Evolutionary conservation across 208 protist genomes (phyloP), one percentile per base, ranked within the genome.

Genomic region (Strigomonas culicis): DNA sequence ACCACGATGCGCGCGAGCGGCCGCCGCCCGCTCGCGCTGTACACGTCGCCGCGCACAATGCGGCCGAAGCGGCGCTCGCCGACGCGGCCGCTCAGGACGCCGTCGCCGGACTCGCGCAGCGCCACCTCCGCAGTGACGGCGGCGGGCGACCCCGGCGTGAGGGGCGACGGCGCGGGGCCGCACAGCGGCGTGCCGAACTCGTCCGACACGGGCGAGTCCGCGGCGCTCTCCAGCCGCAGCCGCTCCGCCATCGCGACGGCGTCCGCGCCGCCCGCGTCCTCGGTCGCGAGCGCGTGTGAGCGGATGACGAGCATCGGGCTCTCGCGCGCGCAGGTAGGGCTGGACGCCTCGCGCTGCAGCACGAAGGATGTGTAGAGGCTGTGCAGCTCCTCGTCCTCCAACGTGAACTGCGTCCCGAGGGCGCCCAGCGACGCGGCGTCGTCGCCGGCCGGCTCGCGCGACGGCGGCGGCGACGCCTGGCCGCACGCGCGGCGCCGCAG

Each of bases 301-400:
- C 52, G 30, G 22, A 30, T 10, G 24, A 19, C 52, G 24, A 6
- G 24, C 24, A 6, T 6, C 52, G 15, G 22, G 24, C 52, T 6
- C 52, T 34, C 52, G 8, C 10, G 6, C 52, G 13, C 22, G 22
- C 8, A 58, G 24, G 6, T 19, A n/a, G 3, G 10, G 22, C 6
- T 24, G n/a, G n/a, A 27, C 47, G 47, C 8, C 47, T 24, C n/a
- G 25, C 32, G n/a, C 24, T 58, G 24, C n/a, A 58, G 30, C 15
- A 34, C 10, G 25, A 34, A 58, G 25, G 24, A 58, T 8, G 11
- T 58, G 59, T 57, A 59, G 47, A 77, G 39, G 62, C 61, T 69
- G 43, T 65, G 63, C 27, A 77, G 30, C 22, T 50, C 32, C n/a
- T 46, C 51, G 1, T 57, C 46, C 24, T 76, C 71, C 0, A 36